Evolutionary conservation across 2,329 filamentous ascomycete species (phyloP).

Genomic region (Stagonosporopsis tanaceti): DNA sequence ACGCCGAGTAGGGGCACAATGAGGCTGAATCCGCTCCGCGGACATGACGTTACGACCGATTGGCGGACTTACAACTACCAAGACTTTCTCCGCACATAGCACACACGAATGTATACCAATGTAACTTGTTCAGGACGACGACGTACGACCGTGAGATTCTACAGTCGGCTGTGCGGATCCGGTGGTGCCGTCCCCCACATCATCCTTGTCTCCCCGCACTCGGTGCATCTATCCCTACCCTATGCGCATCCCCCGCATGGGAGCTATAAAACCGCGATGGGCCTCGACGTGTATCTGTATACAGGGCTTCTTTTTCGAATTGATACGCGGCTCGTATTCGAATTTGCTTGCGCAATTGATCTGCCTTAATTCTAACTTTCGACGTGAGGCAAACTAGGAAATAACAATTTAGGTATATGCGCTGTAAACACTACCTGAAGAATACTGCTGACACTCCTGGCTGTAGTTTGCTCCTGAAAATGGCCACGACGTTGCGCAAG

Average conservation of each 20-base stretch:
- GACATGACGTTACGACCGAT: slow-evolving; percentile 25
- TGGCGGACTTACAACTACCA: slow-evolving; percentile 23
- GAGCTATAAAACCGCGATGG: slow-evolving; percentile 19
- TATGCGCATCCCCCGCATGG: neutral
- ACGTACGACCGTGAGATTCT: slow-evolving; percentile 1
- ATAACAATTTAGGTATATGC: neutral
- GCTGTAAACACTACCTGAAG: neutral
- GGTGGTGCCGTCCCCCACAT: slow-evolving; percentile 33
- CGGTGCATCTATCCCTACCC: neutral
- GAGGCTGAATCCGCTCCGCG: slow-evolving; percentile 23
- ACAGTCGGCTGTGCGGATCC: slow-evolving; percentile 34
- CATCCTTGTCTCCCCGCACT: slow-evolving; percentile 41
- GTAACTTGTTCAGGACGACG: slow-evolving; percentile 10
- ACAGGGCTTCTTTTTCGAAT: neutral
- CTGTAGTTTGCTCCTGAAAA: neutral
- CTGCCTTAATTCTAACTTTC: neutral
- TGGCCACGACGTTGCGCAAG: slow-evolving; percentile 26
- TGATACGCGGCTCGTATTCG: neutral
- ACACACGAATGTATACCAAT: slow-evolving; percentile 17
- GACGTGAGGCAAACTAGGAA: neutral
- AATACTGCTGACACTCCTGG: neutral
- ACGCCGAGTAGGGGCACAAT: slow-evolving; percentile 47
- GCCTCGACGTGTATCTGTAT: neutral
- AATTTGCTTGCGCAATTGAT: neutral
- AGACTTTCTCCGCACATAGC: slow-evolving; percentile 27